Conservation (phyloP, 257 asterid species). For the Solanum chaucha region DNA sequence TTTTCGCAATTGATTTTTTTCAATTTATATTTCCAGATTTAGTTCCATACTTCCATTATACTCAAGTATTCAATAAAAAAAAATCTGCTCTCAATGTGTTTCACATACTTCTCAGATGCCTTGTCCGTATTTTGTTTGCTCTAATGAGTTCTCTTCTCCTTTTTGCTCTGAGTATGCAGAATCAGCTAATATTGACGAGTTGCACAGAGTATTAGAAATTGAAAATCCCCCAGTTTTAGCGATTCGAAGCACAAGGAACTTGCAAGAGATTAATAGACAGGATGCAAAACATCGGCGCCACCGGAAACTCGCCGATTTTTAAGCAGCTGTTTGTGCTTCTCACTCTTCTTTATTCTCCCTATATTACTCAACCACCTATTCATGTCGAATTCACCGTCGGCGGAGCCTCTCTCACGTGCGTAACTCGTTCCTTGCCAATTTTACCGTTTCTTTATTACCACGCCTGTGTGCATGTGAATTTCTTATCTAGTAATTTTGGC, state of each 20-base stretch:
- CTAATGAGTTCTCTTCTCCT: background rate
- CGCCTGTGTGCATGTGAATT: conserved; percentile 14
- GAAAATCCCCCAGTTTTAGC: conserved; percentile 33
- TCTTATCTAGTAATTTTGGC: background rate
- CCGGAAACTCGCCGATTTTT: conserved; percentile 54
- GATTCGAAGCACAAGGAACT: conserved; percentile 50
- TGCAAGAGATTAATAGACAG: conserved; percentile 18
- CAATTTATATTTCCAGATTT: background rate
- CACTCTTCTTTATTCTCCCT: background rate
- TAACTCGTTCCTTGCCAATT: background rate
- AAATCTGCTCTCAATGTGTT: background rate
- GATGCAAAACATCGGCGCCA: conserved; percentile 25
- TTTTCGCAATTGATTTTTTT: background rate
- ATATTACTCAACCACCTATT: background rate
- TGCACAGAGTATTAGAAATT: conserved; percentile 19
- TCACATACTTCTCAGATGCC: background rate
- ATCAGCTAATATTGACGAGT: conserved; percentile 18
- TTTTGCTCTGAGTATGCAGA: conserved; percentile 1
- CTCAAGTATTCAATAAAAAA: background rate
- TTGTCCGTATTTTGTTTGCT: background rate
- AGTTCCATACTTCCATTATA: background rate
- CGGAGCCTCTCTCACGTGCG: conserved; percentile 14
- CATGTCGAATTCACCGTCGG: conserved; percentile 6
- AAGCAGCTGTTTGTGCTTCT: conserved; percentile 6
- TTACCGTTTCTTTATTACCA: background rate